These are phyloP conservation scores for Hypoxylon sp. DNA, from an alignment of 2,329 filamentous ascomycete species.

Conservation along the genomic window DNA sequence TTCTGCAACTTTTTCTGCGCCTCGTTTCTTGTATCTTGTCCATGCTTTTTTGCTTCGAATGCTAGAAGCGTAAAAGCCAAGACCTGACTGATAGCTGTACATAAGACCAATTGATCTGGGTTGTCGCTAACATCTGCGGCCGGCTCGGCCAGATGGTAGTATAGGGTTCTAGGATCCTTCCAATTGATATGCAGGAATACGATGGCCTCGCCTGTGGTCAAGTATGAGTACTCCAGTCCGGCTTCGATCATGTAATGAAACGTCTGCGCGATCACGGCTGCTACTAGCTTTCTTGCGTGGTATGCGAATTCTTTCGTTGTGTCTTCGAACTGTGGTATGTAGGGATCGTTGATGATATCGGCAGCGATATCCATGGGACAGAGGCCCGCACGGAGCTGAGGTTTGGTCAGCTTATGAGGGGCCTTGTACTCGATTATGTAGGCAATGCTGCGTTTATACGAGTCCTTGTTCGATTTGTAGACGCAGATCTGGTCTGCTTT, in stretches of 20 bases:
- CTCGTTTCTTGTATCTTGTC: background rate
- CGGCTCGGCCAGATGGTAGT: slow-evolving; percentile 47
- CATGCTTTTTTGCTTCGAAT: slow-evolving; percentile 30
- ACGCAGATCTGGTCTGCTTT: slow-evolving; percentile 49
- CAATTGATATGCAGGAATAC: slow-evolving; percentile 54
- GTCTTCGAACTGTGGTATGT: background rate
- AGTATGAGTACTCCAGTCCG: slow-evolving; percentile 54
- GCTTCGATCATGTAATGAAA: slow-evolving; percentile 60
- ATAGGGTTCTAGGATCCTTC: slow-evolving; percentile 41
- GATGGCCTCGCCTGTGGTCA: slow-evolving; percentile 54
- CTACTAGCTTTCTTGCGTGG: slow-evolving; percentile 49
- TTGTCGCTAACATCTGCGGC: slow-evolving; percentile 39
- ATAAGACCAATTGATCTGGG: slow-evolving; percentile 29
- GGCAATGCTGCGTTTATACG: slow-evolving; percentile 35
- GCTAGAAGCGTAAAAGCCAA: slow-evolving; percentile 46
- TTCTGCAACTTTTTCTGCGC: background rate
- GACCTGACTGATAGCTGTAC: slow-evolving; percentile 44
- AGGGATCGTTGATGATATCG: slow-evolving; percentile 7
- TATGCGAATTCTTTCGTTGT: slow-evolving; percentile 45
- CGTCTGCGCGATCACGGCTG: slow-evolving; percentile 56
- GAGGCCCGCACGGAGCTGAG: slow-evolving; percentile 53
- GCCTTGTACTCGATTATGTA: slow-evolving; percentile 57
- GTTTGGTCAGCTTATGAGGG: slow-evolving; percentile 55
- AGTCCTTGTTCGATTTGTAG: slow-evolving; percentile 29
- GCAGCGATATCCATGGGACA: slow-evolving; percentile 52